These are phyloP conservation scores for Sporothrix sp. DNA, from an alignment of 2,329 filamentous ascomycete species.

Conservation along the genomic window DNA sequence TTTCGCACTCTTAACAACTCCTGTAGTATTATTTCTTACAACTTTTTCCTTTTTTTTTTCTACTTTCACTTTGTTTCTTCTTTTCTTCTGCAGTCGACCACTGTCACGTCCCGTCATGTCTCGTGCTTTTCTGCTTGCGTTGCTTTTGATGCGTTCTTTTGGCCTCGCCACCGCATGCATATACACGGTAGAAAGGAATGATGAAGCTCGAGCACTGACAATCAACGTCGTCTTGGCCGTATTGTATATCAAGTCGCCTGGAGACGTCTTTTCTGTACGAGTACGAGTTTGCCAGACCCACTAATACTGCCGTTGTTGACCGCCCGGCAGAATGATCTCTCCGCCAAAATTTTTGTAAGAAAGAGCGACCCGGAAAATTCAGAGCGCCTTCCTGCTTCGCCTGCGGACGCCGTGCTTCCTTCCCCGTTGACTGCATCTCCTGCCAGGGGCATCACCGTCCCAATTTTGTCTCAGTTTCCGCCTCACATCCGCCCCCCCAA, in stretches of 20 bases:
- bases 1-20: neutral
- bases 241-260: too few relatives aligned
- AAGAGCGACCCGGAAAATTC: constrained; percentile 5
- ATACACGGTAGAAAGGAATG: constrained; percentile 1
- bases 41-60: neutral
- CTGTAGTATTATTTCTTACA: neutral
- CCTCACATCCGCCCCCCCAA: neutral
- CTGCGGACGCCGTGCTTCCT: neutral
- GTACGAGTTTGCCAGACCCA: constrained; percentile 5
- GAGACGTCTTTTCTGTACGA: too few relatives aligned
- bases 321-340: constrained; percentile 18
- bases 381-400: neutral
- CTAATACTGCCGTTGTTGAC: constrained; percentile 11
- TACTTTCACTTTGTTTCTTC: neutral
- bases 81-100: neutral
- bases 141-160: neutral
- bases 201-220: neutral
- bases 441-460: neutral
- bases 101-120: neutral
- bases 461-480: neutral
- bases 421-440: constrained; percentile 1
- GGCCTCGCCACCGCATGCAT: neutral
- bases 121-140: neutral
- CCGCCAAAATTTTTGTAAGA: constrained; percentile 17
- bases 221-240: too few relatives aligned